Evolutionary conservation across 306 rosid genomes (phyloP).

Genomic region (Vigna angularis): DNA sequence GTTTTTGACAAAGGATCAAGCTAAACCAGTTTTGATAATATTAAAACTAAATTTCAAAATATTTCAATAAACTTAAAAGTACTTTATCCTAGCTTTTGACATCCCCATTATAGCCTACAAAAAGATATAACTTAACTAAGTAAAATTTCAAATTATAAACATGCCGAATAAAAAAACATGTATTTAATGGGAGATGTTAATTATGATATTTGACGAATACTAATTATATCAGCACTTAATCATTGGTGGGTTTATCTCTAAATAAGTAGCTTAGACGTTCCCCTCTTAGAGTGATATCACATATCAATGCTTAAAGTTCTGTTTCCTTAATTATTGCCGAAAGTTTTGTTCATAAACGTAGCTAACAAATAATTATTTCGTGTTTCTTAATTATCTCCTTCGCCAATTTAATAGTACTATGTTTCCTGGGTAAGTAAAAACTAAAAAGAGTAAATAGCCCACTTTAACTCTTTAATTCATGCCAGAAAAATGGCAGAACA

Average conservation of each 20-base stretch:
- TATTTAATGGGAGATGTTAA: not conserved
- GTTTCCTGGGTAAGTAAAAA: slow-evolving; percentile 3
- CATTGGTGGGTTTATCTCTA: slow-evolving; percentile 7
- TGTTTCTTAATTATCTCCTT: slow-evolving; percentile 38
- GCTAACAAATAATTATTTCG: slow-evolving; percentile 37
- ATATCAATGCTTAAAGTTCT: slow-evolving; percentile 22
- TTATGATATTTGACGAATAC: not conserved
- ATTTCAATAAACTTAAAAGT: no score
- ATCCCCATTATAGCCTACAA: no score
- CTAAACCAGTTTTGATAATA: no score
- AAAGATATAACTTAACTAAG: not conserved
- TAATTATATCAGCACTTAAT: slow-evolving; percentile 18
- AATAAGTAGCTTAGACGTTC: slow-evolving; percentile 44
- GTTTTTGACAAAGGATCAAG: no score
- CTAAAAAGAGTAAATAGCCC: not conserved
- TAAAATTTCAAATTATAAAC: not conserved
- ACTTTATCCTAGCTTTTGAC: not conserved
- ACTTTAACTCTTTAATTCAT: not conserved
- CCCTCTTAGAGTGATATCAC: not conserved
- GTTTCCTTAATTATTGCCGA: slow-evolving; percentile 4
- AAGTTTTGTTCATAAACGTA: slow-evolving; percentile 39
- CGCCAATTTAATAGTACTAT: slow-evolving; percentile 19
- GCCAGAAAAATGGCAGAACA: no score
- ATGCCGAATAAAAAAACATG: no score
- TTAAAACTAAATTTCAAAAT: no score